phyloP scores from a whole-genome alignment of 1,139 yeast genomes.

The Petasospora fabianii region DNA sequence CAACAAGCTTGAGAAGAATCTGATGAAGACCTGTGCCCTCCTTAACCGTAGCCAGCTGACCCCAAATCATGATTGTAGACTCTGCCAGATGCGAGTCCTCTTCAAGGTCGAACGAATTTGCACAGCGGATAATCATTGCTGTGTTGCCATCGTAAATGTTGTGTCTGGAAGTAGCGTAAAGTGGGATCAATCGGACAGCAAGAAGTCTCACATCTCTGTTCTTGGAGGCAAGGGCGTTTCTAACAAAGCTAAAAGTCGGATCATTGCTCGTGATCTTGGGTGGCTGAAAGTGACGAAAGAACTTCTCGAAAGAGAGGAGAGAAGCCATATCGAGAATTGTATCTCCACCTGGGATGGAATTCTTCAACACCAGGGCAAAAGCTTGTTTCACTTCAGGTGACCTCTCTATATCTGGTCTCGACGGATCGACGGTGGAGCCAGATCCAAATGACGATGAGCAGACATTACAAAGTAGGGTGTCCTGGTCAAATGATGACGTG shows the following conservation, averaged over 20 bases:
- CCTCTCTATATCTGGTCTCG: constrained; percentile 27
- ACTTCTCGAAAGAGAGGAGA: constrained; percentile 42
- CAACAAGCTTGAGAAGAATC: constrained; percentile 54
- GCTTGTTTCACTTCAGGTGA: constrained; percentile 8
- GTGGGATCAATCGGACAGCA: constrained; percentile 35
- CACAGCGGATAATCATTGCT: constrained; percentile 12
- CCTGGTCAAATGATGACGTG: constrained; percentile 36
- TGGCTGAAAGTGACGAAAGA: constrained; percentile 48
- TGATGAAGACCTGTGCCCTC: constrained; percentile 64
- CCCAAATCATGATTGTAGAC: constrained; percentile 57
- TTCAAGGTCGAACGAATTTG: constrained; percentile 15
- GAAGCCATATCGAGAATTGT: constrained; percentile 38
- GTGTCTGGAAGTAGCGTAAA: constrained; percentile 19
- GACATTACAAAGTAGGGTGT: too few species aligned
- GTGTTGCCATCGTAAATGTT: constrained; percentile 19
- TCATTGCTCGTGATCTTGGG: constrained; percentile 29
- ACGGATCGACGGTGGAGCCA: neutral
- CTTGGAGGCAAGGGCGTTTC: constrained; percentile 29
- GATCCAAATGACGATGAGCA: too few species aligned
- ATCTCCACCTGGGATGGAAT: constrained; percentile 18
- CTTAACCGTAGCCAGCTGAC: constrained; percentile 54
- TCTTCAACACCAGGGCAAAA: constrained; percentile 13
- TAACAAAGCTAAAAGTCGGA: constrained; percentile 28
- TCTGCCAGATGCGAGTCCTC: constrained; percentile 48
- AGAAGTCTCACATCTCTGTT: constrained; percentile 53